Evolutionary conservation across 257 asterid genomes (phyloP).

Genomic region (Plantago elongata): DNA sequence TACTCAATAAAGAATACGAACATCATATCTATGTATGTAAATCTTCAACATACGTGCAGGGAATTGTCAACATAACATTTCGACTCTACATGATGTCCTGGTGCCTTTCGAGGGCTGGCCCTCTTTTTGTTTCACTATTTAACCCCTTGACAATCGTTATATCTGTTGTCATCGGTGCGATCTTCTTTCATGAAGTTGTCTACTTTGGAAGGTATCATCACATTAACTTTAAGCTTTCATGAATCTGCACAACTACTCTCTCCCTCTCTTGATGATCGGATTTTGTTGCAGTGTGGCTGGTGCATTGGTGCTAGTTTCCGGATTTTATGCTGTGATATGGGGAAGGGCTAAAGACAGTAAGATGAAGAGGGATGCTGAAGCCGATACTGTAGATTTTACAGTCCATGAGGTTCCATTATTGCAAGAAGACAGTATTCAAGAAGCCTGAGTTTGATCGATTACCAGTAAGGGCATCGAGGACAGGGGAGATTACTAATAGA

Average conservation of each 20-base stretch:
- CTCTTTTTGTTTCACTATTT: constrained; percentile 54
- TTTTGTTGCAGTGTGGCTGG: constrained; percentile 40
- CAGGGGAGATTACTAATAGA: too few species aligned
- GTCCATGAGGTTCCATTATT: constrained; percentile 32
- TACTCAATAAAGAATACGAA: not conserved
- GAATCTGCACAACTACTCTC: not conserved
- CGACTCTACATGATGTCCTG: constrained; percentile 48
- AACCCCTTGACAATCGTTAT: constrained; percentile 45
- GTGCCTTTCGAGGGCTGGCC: constrained; percentile 56
- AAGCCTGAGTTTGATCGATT: constrained; percentile 17
- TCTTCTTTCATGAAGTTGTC: constrained; percentile 40
- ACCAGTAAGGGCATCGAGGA: too few species aligned
- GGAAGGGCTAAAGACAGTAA: constrained; percentile 36
- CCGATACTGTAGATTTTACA: constrained; percentile 20
- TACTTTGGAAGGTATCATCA: constrained; percentile 43
- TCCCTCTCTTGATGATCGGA: not conserved
- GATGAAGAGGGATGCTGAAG: constrained; percentile 12
- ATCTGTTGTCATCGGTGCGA: constrained; percentile 34
- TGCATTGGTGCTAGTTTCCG: constrained; percentile 34
- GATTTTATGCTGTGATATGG: constrained; percentile 50
- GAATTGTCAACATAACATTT: constrained; percentile 37
- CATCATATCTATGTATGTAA: not conserved
- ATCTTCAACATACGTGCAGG: constrained; percentile 21
- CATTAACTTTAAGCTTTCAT: not conserved
- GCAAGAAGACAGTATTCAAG: constrained; percentile 26